Evolutionary conservation across 176 grass and related monocot genomes (phyloP).

Genomic region (Pontederia paniculata): DNA sequence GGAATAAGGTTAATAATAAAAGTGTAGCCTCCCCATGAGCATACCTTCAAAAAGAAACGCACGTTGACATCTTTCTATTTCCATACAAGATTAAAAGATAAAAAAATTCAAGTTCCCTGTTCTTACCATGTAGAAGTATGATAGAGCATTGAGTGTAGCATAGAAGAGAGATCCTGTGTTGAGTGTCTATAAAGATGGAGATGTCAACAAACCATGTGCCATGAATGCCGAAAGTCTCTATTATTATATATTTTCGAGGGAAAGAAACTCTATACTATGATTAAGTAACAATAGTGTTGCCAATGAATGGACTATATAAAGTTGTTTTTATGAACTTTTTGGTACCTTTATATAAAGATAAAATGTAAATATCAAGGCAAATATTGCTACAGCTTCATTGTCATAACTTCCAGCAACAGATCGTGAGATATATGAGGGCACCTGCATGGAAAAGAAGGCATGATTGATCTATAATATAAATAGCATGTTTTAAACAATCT

Average conservation of each 20-base stretch:
- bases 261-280: no score
- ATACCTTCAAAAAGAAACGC: conserved; percentile 52
- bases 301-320: background rate
- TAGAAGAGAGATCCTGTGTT: conserved; percentile 98
- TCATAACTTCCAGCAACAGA: conserved; percentile 99
- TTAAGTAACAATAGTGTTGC: no score
- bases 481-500: no score
- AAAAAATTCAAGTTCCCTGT: conserved; percentile 1
- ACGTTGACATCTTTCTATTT: background rate
- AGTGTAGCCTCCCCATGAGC: conserved; percentile 99
- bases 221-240: no score
- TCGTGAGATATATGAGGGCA: conserved; percentile 96
- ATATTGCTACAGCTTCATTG: conserved; percentile 99
- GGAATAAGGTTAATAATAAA: conserved; percentile 99
- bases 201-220: background rate
- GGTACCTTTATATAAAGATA: conserved; percentile 99
- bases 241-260: no score
- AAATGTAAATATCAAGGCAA: conserved; percentile 94
- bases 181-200: conserved; percentile 46
- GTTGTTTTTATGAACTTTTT: background rate
- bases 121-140: conserved; percentile 99
- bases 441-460: conserved; percentile 30
- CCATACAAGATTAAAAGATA: conserved; percentile 24
- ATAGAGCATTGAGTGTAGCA: conserved; percentile 88
- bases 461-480: background rate